Percentiles rank a stretch among this genome's conserved stretches.
phyloP scores from a whole-genome alignment of 2,329 filamentous ascomycete species.

The Herpotrichia juniperi region DNA sequence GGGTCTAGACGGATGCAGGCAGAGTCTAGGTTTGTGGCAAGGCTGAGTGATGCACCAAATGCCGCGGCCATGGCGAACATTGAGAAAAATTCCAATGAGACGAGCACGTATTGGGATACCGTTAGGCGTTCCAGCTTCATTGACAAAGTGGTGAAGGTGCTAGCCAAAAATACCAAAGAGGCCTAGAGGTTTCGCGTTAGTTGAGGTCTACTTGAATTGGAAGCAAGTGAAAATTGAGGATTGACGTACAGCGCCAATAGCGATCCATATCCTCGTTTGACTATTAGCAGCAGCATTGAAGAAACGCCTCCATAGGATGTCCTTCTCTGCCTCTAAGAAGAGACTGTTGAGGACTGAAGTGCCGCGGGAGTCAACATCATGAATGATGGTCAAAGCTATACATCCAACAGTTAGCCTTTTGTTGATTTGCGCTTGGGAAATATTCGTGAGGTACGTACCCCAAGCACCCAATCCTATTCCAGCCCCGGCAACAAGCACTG shows the following conservation, averaged over 20 bases:
- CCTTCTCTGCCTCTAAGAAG: conserved; percentile 10
- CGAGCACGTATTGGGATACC: conserved; percentile 21
- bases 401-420: no score
- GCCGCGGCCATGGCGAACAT: conserved; percentile 28
- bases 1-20: conserved; percentile 18
- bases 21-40: conserved; percentile 20
- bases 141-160: conserved; percentile 23
- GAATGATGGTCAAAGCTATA: conserved; percentile 22
- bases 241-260: conserved; percentile 30
- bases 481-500: conserved; percentile 24
- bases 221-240: not conserved
- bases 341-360: conserved; percentile 17
- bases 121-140: conserved; percentile 18
- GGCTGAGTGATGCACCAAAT: conserved; percentile 28
- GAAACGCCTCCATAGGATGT: conserved; percentile 27
- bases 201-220: not conserved
- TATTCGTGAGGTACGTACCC: conserved; percentile 20
- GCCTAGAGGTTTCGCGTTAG: conserved; percentile 16
- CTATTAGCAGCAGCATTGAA: conserved; percentile 18
- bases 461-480: conserved; percentile 30
- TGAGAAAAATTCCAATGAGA: conserved; percentile 28
- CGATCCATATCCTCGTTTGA: conserved; percentile 28
- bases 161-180: conserved; percentile 24
- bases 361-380: conserved; percentile 28
- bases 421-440: not conserved